Evolutionary conservation across 192 early-diverging fungal genomes (phyloP), one percentile per base, ranked within the genome.

Genomic region (Kickxella alabastrina): DNA sequence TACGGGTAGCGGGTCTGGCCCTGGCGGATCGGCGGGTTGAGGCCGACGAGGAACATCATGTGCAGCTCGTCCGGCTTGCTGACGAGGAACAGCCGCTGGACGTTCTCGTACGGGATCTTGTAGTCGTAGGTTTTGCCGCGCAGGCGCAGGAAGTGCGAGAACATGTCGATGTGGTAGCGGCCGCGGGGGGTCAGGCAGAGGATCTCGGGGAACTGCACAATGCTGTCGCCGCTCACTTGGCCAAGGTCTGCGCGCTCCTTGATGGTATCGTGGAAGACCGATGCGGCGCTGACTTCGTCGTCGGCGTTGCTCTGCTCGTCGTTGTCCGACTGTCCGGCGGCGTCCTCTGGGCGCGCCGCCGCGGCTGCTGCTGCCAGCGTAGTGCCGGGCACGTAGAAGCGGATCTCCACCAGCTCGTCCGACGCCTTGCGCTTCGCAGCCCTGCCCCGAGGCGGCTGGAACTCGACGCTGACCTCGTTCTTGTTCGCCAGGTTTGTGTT

Each of bases 41-140:
- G 70, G n/a, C 88, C 91, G 56, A 98, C 85, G 43, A 98, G 85
- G 68, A 98, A 92, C 78, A 92, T 80, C 32, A 84, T 88, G 59
- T 95, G 93, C 36, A 92, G 63, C 54, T 93, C 93, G 55, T 96
- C 92, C 6, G 92, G 91, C 77, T 97, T 97, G 8, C 88, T 85
- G 14, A 99, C 78, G 57, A 95, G 74, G 52, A 95, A 93, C 51
- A 99, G 52, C 43, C 85, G 82, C 57, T 83, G 83, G 23, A 99
- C 85, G 44, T 80, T 87, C 26, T 77, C 83, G 78, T 93, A 96
- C 35, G 85, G 77, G 52, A 99, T 88, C 76, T 94, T 92, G 83
- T 97, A 99, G 65, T 99, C 96, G 81, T 97, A 92, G 1, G 94
- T 90, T 68, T 95, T 96, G 54, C 96, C 96, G 27, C 93, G 92